Base-by-base conservation (phyloP, 345 rosid genomes). In the Noccaea bulbosa region DNA sequence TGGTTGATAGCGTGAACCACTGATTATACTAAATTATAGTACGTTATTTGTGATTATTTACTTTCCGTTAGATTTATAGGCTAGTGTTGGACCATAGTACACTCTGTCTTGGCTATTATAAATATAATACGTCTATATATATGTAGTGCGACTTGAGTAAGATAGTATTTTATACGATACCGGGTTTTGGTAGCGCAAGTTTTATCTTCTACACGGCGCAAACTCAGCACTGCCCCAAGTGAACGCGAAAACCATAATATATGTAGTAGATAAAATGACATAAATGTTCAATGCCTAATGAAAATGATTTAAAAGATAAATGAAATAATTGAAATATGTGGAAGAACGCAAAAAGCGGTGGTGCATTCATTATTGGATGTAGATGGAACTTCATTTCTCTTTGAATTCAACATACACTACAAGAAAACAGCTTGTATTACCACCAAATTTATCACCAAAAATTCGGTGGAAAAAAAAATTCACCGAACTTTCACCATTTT, bases 331-430 rank as follows among this genome's bases (percentile, higher is more conserved):
- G 20, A 49, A 49, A 38, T 48, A 15, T 48, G 60, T 60, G 60
- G 60, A 49, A 60, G 67, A 50, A 70, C 67, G 74, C 33, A 41
- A 60, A 49, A 40, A 30, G 51, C 60, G 74, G 67, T 49, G 67
- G 40, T 49, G 60, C 74, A 60, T 60, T 60, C 50, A 70, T 59
- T 70, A 48, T 58, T 47, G 41, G 40, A 41, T 30, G 54, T 45
- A 56, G 16, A 46, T 56, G 46, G 65, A 46, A 56, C 46, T 34
- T 35, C 15, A 14, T 14, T 24, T 48, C 8, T 59, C 37, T 48
- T 34, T 35, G 16, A 5, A 58, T 47, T 57, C 39, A 34, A 12
- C 6, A 67, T 67, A n/a, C n/a, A n/a, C n/a, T n/a, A n/a, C n/a
- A n/a, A n/a, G n/a, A n/a, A n/a, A n/a, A n/a, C n/a, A n/a, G n/a